Evolutionary conservation across 2,329 filamentous ascomycete species (phyloP).

Genomic region (Claviceps capensis): DNA sequence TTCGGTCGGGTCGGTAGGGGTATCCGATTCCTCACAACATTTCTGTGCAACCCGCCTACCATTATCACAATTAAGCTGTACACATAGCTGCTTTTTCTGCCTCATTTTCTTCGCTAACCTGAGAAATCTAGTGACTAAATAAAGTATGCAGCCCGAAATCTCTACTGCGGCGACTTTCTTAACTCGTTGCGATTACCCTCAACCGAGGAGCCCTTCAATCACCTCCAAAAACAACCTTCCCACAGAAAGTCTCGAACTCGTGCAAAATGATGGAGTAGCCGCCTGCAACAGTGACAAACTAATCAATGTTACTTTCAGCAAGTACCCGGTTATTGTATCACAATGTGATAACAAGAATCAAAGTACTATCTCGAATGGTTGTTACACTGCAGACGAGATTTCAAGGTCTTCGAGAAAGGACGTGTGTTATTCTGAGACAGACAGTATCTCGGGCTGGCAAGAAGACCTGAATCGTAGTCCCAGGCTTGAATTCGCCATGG

Average conservation of each 20-base stretch:
- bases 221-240: not conserved
- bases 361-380: not conserved
- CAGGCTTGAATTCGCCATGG: not conserved
- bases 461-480: not conserved
- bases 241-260: not conserved
- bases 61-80: not conserved
- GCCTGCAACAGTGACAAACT: not conserved
- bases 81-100: not conserved
- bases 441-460: not conserved
- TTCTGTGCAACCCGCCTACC: not conserved
- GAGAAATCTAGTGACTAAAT: not conserved
- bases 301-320: not conserved
- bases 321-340: not conserved
- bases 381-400: not conserved
- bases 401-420: not conserved
- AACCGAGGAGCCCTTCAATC: not conserved
- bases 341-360: not conserved
- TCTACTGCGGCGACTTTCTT: not conserved
- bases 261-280: not conserved
- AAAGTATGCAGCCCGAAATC: not conserved
- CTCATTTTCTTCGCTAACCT: not conserved
- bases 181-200: not conserved
- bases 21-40: too few relatives aligned
- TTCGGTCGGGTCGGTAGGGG: too few relatives aligned
- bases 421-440: not conserved